These are phyloP conservation scores for Beauveria bassiana DNA, from an alignment of 2,329 filamentous ascomycete genomes.

Conservation along the genomic window DNA sequence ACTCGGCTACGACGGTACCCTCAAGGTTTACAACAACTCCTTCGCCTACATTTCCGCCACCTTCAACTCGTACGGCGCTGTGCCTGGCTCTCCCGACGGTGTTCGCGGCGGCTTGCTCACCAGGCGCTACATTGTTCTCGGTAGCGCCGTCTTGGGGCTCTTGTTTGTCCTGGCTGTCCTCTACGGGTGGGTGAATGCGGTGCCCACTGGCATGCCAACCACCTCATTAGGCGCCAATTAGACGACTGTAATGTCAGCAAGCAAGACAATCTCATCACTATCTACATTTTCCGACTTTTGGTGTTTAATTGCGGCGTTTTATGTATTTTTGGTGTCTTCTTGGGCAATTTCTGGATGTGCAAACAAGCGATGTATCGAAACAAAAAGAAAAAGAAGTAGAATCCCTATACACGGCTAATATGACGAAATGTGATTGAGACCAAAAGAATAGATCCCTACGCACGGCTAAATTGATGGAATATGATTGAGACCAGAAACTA, in stretches of 20 bases:
- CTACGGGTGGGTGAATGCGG: conserved; percentile 6
- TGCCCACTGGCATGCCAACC: background rate
- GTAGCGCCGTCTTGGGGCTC: conserved; percentile 20
- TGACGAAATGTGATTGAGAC: background rate
- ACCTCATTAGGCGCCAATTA: conserved; percentile 1
- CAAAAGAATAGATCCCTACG: background rate
- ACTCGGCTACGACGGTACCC: conserved; percentile 28
- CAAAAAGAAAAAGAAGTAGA: background rate
- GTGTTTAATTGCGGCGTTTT: background rate
- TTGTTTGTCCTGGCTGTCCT: conserved; percentile 18
- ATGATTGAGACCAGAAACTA: too few relatives aligned
- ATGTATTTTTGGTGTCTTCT: background rate
- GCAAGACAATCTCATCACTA: background rate
- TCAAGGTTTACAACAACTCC: conserved; percentile 17
- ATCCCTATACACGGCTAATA: background rate
- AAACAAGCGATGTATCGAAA: conserved; percentile 9
- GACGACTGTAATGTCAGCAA: background rate
- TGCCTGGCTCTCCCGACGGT: conserved; percentile 9
- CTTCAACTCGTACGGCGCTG: conserved; percentile 16
- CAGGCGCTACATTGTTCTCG: conserved; percentile 16
- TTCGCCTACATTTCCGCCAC: conserved; percentile 18
- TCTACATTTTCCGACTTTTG: conserved; percentile 1
- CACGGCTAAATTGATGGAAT: background rate
- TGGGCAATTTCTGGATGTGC: conserved; percentile 4
- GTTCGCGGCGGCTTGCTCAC: conserved; percentile 13